phyloP scores from a whole-genome alignment of 2,329 filamentous ascomycete genomes.

The Neonectria neomacrospora region DNA sequence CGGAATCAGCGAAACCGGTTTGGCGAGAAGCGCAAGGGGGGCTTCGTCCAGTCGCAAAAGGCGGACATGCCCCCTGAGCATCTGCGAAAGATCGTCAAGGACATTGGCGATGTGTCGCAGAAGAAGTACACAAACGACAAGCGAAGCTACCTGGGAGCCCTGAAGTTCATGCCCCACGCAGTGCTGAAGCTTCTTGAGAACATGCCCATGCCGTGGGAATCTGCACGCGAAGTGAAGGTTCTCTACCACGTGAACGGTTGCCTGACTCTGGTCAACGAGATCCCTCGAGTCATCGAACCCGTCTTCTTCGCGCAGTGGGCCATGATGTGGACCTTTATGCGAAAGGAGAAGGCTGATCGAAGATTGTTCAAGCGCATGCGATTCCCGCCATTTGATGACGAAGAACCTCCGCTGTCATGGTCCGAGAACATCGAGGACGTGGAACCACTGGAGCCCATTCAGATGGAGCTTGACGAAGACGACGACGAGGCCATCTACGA shows the following conservation, averaged over 20 bases:
- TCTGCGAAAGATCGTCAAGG: conserved; percentile 96
- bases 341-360: conserved; percentile 95
- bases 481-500: conserved; percentile 93
- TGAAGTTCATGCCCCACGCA: conserved; percentile 99
- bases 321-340: conserved; percentile 99
- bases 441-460: conserved; percentile 95
- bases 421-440: conserved; percentile 99
- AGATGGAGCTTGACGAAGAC: conserved; percentile 96
- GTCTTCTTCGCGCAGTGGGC: conserved; percentile 99
- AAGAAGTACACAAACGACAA: conserved; percentile 99
- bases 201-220: conserved; percentile 99
- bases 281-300: conserved; percentile 94
- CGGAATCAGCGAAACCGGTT: conserved; percentile 91
- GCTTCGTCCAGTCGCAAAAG: conserved; percentile 98
- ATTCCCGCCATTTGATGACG: conserved; percentile 98
- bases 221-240: conserved; percentile 94
- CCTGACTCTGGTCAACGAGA: conserved; percentile 95
- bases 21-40: conserved; percentile 94
- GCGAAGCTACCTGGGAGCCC: conserved; percentile 92
- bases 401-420: conserved; percentile 97
- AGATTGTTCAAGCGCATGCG: conserved; percentile 98
- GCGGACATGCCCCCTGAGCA: conserved; percentile 99
- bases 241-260: conserved; percentile 99
- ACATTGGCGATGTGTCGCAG: conserved; percentile 98
- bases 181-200: conserved; percentile 97